phyloP scores from a whole-genome alignment of 2,329 filamentous ascomycete species.

The Aspergillus persii region DNA sequence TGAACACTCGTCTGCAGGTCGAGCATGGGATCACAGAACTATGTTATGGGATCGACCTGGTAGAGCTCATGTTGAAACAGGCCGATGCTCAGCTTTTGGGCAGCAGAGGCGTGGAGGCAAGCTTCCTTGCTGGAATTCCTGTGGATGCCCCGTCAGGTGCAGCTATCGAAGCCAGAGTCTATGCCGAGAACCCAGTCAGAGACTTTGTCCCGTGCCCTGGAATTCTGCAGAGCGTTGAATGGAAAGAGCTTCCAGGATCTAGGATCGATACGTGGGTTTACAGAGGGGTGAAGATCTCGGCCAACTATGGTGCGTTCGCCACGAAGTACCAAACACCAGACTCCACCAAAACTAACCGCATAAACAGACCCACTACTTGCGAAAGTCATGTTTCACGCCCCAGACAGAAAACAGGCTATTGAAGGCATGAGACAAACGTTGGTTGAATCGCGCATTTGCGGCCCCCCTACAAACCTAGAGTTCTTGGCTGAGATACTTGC shows the following conservation, averaged over 20 bases:
- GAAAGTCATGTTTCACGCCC: slow-evolving; percentile 57
- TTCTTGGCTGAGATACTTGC: slow-evolving; percentile 54
- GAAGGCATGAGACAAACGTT: slow-evolving; percentile 46
- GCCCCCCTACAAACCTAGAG: slow-evolving; percentile 58
- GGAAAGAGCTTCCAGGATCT: slow-evolving; percentile 48
- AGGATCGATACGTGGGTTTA: slow-evolving; percentile 65
- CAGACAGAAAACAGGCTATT: slow-evolving; percentile 43
- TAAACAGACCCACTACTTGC: slow-evolving; percentile 53
- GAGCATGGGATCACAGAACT: slow-evolving; percentile 59
- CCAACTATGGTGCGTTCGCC: slow-evolving; percentile 52
- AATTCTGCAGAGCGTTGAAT: slow-evolving; percentile 56
- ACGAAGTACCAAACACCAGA: neutral
- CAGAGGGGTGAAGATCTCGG: slow-evolving; percentile 55
- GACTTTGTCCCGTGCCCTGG: slow-evolving; percentile 61
- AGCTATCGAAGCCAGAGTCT: slow-evolving; percentile 56
- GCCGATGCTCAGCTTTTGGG: slow-evolving; percentile 51
- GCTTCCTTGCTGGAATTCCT: slow-evolving; percentile 44
- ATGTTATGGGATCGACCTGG: slow-evolving; percentile 55
- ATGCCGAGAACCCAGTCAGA: slow-evolving; percentile 58
- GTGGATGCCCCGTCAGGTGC: slow-evolving; percentile 43
- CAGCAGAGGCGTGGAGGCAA: slow-evolving; percentile 44
- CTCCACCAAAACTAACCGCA: neutral
- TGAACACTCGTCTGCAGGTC: slow-evolving; percentile 60
- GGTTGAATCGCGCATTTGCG: slow-evolving; percentile 47
- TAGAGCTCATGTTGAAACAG: slow-evolving; percentile 56